A percentile compares a stretch with the other conserved stretches of the same genome.
These are phyloP conservation scores for Tulasnella sp. DNA, from an alignment of 768 basidiomycete species.

Conservation along the genomic window DNA sequence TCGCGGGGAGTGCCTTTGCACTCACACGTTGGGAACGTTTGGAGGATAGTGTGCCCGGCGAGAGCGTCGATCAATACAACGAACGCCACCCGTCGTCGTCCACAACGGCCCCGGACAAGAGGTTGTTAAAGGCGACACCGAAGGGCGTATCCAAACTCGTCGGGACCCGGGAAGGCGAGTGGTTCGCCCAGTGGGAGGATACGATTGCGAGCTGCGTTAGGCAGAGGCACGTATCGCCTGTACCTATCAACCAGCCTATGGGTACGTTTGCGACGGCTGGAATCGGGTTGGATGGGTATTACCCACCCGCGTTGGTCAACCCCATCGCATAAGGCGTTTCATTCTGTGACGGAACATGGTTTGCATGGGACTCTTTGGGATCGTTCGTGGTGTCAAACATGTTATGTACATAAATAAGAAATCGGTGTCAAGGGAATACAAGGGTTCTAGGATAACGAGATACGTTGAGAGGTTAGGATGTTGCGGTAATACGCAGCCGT, in stretches of 20 bases:
- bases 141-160: slow-evolving; percentile 29
- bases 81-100: background rate
- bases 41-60: slow-evolving; percentile 16
- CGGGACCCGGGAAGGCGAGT: slow-evolving; percentile 60
- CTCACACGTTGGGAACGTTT: slow-evolving; percentile 14
- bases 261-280: slow-evolving; percentile 12
- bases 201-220: slow-evolving; percentile 49
- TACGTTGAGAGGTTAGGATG: no score
- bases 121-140: slow-evolving; percentile 24
- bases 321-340: no score
- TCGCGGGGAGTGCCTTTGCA: slow-evolving; percentile 11
- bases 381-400: no score
- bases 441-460: no score
- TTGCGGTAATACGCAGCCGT: no score
- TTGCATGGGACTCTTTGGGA: no score
- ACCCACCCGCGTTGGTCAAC: no score
- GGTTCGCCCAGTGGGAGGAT: slow-evolving; percentile 68
- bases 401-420: no score
- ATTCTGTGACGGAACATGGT: no score
- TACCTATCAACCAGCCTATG: slow-evolving; percentile 3
- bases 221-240: slow-evolving; percentile 18
- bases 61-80: slow-evolving; percentile 11
- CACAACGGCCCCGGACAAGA: slow-evolving; percentile 12
- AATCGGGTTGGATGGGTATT: slow-evolving; percentile 16
- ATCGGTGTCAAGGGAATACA: no score